Evolutionary conservation across 2,329 filamentous ascomycete genomes (phyloP), one percentile per base, ranked within the genome.

Genomic region (Ascochyta fabae): DNA sequence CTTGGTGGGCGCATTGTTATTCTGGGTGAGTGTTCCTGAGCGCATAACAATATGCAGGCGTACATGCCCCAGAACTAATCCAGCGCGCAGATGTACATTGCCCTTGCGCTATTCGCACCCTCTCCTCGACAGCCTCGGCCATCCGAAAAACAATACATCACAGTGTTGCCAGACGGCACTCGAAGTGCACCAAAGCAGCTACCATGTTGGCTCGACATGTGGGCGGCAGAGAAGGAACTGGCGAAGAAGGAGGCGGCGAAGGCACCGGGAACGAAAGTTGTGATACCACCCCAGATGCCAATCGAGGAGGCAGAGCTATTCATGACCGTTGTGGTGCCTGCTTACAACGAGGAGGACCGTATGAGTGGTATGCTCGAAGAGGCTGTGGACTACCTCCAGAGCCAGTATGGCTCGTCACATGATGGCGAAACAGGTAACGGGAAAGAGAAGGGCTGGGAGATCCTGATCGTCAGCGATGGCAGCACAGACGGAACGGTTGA

Each of bases 331-430:
- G 92, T 99, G 0, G 88, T 99, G 39, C 95, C 95, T 0, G 95
- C 95, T 9, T 99, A 92, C 83, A 99, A 99, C 66, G 95, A 99
- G 72, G 89, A 94, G 73, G 83, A 90, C 55, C 87, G 95, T 27
- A 83, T 99, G 42, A 83, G 86, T 12, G 89, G 88, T 10, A 96
- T 96, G 78, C 82, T 99, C 12, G 88, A 96, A 70, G 95, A 99
- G 77, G 92, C 95, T 1, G 89, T 98, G 24, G 87, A 86, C 45
- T 96, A 93, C 73, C 83, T 99, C 9, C 90, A 96, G 74, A 79
- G 82, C 45, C 84, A 88, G 61, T 94, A 96, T 70, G 91, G 91
- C 12, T 78, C 78, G 3, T 66, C 77, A 15, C 70, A 78, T 48
- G 66, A 64, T 10, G 62, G 61, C 7, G 71, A 41, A 64, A 72